Evolutionary conservation across 1,284 basidiomycete species (phyloP).

Genomic region (Mycena sp.): DNA sequence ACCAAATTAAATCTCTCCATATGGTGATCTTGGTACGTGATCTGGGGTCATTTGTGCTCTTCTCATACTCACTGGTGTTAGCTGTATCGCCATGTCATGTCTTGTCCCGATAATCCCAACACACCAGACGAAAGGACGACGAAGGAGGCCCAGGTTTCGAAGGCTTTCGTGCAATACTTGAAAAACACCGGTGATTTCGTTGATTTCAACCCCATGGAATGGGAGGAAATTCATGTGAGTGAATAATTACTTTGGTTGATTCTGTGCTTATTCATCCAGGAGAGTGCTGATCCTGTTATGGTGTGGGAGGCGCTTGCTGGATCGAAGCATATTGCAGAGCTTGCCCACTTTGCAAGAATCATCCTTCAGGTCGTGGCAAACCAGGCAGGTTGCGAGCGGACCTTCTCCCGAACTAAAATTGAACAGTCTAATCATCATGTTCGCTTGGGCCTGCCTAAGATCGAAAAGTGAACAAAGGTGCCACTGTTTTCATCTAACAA

Average conservation of each 20-base stretch:
- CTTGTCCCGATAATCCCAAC: slow-evolving; percentile 22
- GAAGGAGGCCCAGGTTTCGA: slow-evolving; percentile 33
- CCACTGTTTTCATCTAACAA: not conserved
- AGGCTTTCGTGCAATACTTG: slow-evolving; percentile 34
- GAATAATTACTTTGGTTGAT: not conserved
- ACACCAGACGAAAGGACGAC: slow-evolving; percentile 11
- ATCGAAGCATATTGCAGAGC: slow-evolving; percentile 17
- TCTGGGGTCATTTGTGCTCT: slow-evolving; percentile 2
- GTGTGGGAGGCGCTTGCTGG: slow-evolving; percentile 33
- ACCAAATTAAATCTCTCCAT: slow-evolving; percentile 31
- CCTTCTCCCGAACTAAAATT: slow-evolving; percentile 19
- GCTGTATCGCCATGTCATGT: slow-evolving; percentile 32
- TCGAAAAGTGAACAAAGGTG: not conserved
- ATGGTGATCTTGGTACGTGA: slow-evolving; percentile 33
- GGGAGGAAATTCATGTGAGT: slow-evolving; percentile 33
- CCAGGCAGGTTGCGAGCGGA: slow-evolving; percentile 2
- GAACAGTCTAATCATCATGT: slow-evolving; percentile 16
- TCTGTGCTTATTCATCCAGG: slow-evolving; percentile 9
- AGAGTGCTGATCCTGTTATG: slow-evolving; percentile 34
- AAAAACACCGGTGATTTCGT: slow-evolving; percentile 29
- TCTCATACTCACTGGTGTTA: slow-evolving; percentile 3
- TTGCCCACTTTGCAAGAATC: slow-evolving; percentile 34
- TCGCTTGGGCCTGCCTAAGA: slow-evolving; percentile 4
- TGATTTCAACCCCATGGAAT: slow-evolving; percentile 15
- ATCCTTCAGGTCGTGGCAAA: slow-evolving; percentile 31